A percentile compares a stretch with the other conserved stretches of the same genome.
Evolutionary conservation across 2,329 filamentous ascomycete species (phyloP).

Genomic region (Juglanconis sp.): DNA sequence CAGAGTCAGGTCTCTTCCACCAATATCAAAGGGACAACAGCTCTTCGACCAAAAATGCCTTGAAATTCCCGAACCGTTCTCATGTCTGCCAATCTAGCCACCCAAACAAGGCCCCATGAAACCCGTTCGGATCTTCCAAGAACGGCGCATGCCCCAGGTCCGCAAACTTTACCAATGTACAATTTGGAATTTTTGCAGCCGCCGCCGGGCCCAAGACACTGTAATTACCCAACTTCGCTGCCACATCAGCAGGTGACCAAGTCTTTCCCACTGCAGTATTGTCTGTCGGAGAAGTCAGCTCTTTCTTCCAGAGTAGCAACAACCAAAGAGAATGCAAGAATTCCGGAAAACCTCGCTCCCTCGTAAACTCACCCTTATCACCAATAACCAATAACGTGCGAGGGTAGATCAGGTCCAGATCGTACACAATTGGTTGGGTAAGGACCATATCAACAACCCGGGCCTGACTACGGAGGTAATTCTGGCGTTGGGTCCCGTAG

Average conservation of each 20-base stretch:
- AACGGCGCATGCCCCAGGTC: background rate
- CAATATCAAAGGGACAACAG: too few species aligned
- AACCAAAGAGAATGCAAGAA: too few species aligned
- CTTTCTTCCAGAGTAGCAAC: too few species aligned
- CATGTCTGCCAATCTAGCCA: background rate
- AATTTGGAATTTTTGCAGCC: background rate
- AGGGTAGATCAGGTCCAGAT: too few species aligned
- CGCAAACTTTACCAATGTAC: background rate
- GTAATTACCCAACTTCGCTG: background rate
- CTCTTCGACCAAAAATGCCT: too few species aligned
- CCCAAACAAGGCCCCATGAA: background rate
- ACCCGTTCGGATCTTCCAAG: background rate
- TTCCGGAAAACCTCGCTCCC: too few species aligned
- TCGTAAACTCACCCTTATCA: too few species aligned
- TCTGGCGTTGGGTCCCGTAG: too few species aligned
- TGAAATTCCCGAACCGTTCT: too few species aligned
- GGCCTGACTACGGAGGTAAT: too few species aligned
- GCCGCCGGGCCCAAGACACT: background rate
- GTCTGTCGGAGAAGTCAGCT: background rate
- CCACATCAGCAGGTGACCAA: background rate
- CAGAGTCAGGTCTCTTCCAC: too few species aligned
- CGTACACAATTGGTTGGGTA: background rate
- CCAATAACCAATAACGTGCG: too few species aligned
- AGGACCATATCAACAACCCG: background rate
- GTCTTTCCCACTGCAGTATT: background rate